Percentiles rank a stretch among this genome's conserved stretches.
Evolutionary conservation across 2,329 filamentous ascomycete genomes (phyloP).

Genomic region (Talaromyces rugulosus): DNA sequence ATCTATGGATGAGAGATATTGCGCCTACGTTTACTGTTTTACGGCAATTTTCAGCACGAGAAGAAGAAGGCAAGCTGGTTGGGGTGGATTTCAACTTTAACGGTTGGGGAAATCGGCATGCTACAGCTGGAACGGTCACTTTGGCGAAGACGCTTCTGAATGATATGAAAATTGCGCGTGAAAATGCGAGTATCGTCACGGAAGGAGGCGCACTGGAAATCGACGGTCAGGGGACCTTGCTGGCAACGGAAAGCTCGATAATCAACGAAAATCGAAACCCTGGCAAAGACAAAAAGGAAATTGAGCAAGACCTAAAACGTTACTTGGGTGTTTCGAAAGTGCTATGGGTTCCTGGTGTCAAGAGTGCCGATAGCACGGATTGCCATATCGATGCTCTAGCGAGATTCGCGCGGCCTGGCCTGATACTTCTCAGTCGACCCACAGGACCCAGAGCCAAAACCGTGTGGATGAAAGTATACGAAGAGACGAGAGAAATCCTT

Average conservation of each 20-base stretch:
- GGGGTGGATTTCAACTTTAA: background rate
- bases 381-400: slow-evolving; percentile 29
- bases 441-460: slow-evolving; percentile 13
- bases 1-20: background rate
- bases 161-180: background rate
- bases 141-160: slow-evolving; percentile 9
- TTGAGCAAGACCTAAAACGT: slow-evolving; percentile 23
- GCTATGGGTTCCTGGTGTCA: slow-evolving; percentile 30
- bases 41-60: background rate
- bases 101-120: background rate
- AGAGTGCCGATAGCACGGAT: slow-evolving; percentile 29
- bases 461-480: slow-evolving; percentile 22
- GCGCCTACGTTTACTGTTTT: background rate
- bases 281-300: slow-evolving; percentile 17
- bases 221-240: slow-evolving; percentile 32
- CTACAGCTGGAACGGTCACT: background rate
- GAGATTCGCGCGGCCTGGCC: slow-evolving; percentile 23
- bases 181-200: slow-evolving; percentile 13
- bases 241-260: slow-evolving; percentile 31
- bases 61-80: background rate
- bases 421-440: slow-evolving; percentile 25
- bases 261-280: slow-evolving; percentile 26
- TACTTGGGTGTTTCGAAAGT: slow-evolving; percentile 27
- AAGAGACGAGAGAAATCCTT: slow-evolving; percentile 21
- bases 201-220: slow-evolving; percentile 32